A percentile compares a stretch with the other conserved stretches of the same genome.
These are phyloP conservation scores for Dryas alaskensis DNA, from an alignment of 306 rosid species.

Conservation along the genomic window DNA sequence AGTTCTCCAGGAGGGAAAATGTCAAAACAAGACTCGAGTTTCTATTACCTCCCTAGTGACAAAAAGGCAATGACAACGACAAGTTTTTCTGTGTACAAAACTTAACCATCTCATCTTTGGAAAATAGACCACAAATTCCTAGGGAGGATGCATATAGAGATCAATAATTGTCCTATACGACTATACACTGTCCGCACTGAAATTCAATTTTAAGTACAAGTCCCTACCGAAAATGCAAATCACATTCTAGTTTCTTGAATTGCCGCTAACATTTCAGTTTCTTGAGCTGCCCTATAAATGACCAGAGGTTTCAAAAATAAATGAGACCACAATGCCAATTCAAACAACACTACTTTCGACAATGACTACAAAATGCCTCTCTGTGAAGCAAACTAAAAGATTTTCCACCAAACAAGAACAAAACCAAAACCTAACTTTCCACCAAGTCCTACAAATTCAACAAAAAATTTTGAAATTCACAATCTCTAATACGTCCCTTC, in stretches of 20 bases:
- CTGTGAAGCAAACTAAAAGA: background rate
- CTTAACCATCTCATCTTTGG: background rate
- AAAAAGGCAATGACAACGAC: background rate
- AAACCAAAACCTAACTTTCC: background rate
- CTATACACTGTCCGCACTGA: no score
- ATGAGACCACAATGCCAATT: background rate
- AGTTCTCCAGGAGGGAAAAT: background rate
- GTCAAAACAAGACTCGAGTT: background rate
- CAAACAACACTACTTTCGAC: background rate
- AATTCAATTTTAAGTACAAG: background rate
- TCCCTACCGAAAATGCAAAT: background rate
- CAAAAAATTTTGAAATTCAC: background rate
- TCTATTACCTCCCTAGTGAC: constrained; percentile 1
- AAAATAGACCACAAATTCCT: background rate
- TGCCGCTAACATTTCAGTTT: background rate
- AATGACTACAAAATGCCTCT: background rate
- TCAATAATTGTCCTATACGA: background rate
- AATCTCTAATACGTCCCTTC: background rate
- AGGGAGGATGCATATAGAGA: background rate
- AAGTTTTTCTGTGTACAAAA: background rate
- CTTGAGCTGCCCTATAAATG: background rate
- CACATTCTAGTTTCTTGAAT: background rate
- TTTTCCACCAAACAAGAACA: background rate
- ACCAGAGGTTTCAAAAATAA: background rate
- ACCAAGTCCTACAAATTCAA: background rate